Evolutionary conservation across 2,329 filamentous ascomycete species (phyloP).

Genomic region (Sclerotinia sclerotiorum): DNA sequence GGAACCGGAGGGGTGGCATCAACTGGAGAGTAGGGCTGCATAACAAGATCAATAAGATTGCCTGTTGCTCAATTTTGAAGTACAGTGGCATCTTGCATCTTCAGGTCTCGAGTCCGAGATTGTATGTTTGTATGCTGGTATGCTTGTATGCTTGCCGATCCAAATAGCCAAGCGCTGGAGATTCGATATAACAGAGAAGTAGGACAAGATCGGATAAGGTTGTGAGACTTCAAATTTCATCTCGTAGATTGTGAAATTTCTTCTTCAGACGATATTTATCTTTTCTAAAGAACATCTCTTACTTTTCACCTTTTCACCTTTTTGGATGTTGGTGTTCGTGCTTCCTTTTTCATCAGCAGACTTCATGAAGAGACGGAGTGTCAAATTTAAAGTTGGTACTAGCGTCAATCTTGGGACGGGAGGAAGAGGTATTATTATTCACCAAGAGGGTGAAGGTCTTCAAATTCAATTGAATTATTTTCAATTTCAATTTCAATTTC

Average conservation of each 20-base stretch:
- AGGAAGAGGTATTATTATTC: neutral
- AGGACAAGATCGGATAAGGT: conserved; percentile 27
- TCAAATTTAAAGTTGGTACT: conserved; percentile 23
- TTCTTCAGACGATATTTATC: conserved; percentile 13
- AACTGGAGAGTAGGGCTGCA: conserved; percentile 19
- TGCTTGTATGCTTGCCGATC: conserved; percentile 10
- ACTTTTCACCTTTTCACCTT: neutral
- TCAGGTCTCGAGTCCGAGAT: conserved; percentile 20
- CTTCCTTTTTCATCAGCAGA: conserved; percentile 9
- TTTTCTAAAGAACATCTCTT: neutral
- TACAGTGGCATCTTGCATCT: conserved; percentile 21
- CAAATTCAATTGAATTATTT: neutral
- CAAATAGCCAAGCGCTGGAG: conserved; percentile 14
- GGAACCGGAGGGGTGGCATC: conserved; percentile 3
- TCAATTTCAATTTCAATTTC: neutral
- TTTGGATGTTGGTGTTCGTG: conserved; percentile 19
- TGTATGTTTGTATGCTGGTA: neutral
- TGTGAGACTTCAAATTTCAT: conserved; percentile 25
- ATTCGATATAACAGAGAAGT: conserved; percentile 24
- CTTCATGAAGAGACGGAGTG: conserved; percentile 18
- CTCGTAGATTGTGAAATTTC: conserved; percentile 16
- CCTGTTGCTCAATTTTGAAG: conserved; percentile 17
- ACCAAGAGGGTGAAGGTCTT: neutral
- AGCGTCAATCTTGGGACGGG: conserved; percentile 10
- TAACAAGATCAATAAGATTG: conserved; percentile 18